These are phyloP conservation scores for Fusarium floridanum DNA, from an alignment of 2,329 filamentous ascomycete species.

Conservation along the genomic window DNA sequence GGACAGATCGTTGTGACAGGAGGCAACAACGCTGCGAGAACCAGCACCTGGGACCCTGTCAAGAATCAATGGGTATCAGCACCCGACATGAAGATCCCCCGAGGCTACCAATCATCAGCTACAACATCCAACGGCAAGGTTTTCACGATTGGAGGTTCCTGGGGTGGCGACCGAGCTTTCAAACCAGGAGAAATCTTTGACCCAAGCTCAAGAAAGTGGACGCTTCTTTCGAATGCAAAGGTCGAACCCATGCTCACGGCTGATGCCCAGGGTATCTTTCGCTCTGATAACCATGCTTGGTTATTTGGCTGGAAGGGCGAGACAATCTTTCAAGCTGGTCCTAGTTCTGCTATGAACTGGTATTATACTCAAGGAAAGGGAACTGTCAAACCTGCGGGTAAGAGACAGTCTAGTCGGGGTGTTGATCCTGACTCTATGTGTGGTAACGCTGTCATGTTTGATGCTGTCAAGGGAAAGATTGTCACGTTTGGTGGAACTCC, in stretches of 20 bases:
- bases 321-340: background rate
- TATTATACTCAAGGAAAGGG: background rate
- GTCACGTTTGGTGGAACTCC: slow-evolving; percentile 64
- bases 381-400: slow-evolving; percentile 33
- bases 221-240: background rate
- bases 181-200: background rate
- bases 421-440: slow-evolving; percentile 64
- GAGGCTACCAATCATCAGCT: background rate
- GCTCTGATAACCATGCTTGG: background rate
- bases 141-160: background rate
- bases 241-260: background rate
- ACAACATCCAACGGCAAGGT: background rate
- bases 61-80: slow-evolving; percentile 21
- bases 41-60: slow-evolving; percentile 59
- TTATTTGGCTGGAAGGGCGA: background rate
- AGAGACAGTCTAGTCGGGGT: slow-evolving; percentile 48
- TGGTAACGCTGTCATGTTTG: slow-evolving; percentile 69
- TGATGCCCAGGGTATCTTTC: background rate
- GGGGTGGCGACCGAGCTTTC: background rate
- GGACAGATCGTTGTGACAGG: slow-evolving; percentile 67
- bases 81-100: slow-evolving; percentile 13
- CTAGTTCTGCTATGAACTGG: background rate
- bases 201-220: background rate
- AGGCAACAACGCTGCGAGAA: slow-evolving; percentile 62
- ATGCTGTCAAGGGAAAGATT: slow-evolving; percentile 69